Conservation (phyloP, 495 filamentous ascomycete genomes). For the Penicillium parvum region DNA sequence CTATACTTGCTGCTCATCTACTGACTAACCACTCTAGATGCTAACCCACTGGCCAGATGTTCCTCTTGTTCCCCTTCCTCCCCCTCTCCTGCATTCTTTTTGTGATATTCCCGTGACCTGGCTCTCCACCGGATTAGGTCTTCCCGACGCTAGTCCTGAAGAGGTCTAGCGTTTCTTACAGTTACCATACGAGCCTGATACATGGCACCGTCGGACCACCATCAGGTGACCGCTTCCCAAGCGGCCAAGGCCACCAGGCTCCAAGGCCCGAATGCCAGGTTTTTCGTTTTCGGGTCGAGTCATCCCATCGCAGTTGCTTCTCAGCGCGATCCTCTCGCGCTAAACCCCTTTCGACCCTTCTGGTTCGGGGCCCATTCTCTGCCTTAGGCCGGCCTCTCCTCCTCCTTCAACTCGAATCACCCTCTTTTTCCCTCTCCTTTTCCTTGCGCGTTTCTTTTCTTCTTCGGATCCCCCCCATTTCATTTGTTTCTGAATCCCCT, state of each 20-base stretch:
- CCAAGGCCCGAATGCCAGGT: slow-evolving; percentile 3
- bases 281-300: slow-evolving; percentile 16
- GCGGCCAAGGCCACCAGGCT: slow-evolving; percentile 2
- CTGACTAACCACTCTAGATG: slow-evolving; percentile 13
- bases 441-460: slow-evolving; percentile 29
- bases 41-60: slow-evolving; percentile 4
- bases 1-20: neutral
- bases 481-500: slow-evolving; percentile 17
- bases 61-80: neutral
- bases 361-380: slow-evolving; percentile 22
- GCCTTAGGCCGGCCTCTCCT: slow-evolving; percentile 26
- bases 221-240: too few species aligned
- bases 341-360: slow-evolving; percentile 20
- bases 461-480: slow-evolving; percentile 28
- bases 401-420: slow-evolving; percentile 27
- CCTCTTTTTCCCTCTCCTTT: slow-evolving; percentile 32
- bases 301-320: slow-evolving; percentile 3
- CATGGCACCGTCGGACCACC: too few species aligned
- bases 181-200: slow-evolving; percentile 1
- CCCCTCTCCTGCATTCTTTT: slow-evolving; percentile 5
- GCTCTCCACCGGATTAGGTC: slow-evolving; percentile 11
- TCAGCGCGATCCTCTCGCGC: slow-evolving; percentile 12
- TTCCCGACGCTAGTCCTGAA: slow-evolving; percentile 12
- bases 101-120: slow-evolving; percentile 19
- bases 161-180: slow-evolving; percentile 9